phyloP scores from a whole-genome alignment of 495 filamentous ascomycete species.

The Massariosphaeria phaeospora region DNA sequence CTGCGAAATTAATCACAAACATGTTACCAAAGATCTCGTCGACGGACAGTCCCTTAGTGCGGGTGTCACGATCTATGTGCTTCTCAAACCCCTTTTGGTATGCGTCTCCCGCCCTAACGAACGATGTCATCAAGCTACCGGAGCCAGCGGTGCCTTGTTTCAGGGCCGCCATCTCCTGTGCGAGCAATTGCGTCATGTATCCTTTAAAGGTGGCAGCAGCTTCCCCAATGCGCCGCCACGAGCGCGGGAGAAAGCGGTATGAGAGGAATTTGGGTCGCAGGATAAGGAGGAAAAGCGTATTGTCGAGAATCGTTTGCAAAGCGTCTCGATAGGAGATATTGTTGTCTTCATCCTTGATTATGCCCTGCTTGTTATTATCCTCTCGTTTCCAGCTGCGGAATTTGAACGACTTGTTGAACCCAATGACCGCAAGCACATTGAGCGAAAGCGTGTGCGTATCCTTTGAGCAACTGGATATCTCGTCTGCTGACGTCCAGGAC shows the following conservation, averaged over 20 bases:
- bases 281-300: slow-evolving; percentile 1
- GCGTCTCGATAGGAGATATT: slow-evolving; percentile 25
- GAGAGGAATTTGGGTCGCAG: neutral
- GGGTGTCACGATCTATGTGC: slow-evolving; percentile 26
- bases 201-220: slow-evolving; percentile 10
- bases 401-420: slow-evolving; percentile 21
- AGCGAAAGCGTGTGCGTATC: slow-evolving; percentile 28
- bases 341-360: too few relatives aligned
- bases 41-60: slow-evolving; percentile 20
- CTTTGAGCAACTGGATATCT: slow-evolving; percentile 10
- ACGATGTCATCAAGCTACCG: neutral
- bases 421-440: slow-evolving; percentile 25
- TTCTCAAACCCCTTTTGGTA: slow-evolving; percentile 26
- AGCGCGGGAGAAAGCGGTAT: neutral
- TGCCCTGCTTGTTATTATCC: neutral
- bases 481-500: slow-evolving; percentile 17
- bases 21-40: slow-evolving; percentile 34
- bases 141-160: neutral
- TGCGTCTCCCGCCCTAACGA: too few relatives aligned
- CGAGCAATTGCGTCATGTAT: slow-evolving; percentile 30
- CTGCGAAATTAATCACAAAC: slow-evolving; percentile 33
- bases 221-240: neutral
- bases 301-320: slow-evolving; percentile 14
- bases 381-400: slow-evolving; percentile 7
- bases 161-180: slow-evolving; percentile 7